Evolutionary conservation across 768 basidiomycete species (phyloP), one percentile per base, ranked within the genome.

Genomic region (Phaeotremella fagi): DNA sequence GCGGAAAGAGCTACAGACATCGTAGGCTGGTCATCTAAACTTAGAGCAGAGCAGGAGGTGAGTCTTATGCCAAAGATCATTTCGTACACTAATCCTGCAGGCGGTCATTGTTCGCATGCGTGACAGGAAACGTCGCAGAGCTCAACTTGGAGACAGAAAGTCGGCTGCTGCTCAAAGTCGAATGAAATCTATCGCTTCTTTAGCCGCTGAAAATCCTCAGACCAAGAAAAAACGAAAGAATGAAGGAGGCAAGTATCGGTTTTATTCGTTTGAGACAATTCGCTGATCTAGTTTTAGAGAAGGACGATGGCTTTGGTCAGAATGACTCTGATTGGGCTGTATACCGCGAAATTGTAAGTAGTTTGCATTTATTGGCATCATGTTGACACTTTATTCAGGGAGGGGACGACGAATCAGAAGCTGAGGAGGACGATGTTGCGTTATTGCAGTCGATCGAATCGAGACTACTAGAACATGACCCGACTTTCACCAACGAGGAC

Each of bases 271-370:
- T 12, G 37, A 14, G 28, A 4, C 22, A 4, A 45, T 22, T 3
- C 24, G 20, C 48, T 36, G 15, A 35, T 6, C 6, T 50, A 27
- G 9, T 41, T 7, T 36, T 15, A 51, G 26, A 37, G 43, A 53
- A 86, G 26, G 92, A 97, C 78, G 92, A 98, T 62, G 84, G 79
- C 77, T 99, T 98, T 68, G 91, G 94, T 3, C 85, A 84, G 16
- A 85, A 94, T 60, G 92, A 98, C 68, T 90, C 87, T 5, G 94
- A 98, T 69, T 98, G 94, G 92, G 85, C 86, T 0, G 90, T 98
- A 54, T 98, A 98, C 70, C 88, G 94, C 60, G 91, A 97, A 76
- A 91, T 99, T 54, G 92, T 92, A 70, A 59, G 82, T 73, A 9
- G n/a, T n/a, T n/a, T n/a, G n/a, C n/a, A n/a, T n/a, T n/a, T n/a